Evolutionary conservation across 2,329 filamentous ascomycete species (phyloP), one percentile per base, ranked within the genome.

Genomic region (Geosmithia morbida): DNA sequence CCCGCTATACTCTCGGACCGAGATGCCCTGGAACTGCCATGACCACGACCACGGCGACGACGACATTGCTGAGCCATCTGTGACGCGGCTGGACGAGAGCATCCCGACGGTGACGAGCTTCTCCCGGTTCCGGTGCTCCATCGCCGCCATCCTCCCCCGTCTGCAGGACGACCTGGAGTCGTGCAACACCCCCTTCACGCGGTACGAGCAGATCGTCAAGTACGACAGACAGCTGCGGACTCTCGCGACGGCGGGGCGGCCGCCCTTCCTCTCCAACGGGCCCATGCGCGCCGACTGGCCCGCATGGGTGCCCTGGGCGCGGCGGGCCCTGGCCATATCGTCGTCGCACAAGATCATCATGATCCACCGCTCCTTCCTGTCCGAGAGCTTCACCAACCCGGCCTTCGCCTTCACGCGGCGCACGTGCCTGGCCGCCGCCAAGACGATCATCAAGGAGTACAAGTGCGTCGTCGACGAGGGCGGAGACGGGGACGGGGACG

Each of bases 271-370:
- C 2, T 54, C 57, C 1, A 52, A 53, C 8, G 56, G 56, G 17
- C 54, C 57, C 2, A 45, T 55, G 1, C 57, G 60, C 41, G 53
- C 59, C 19, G 48, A 49, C 16, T 59, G 59, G 51, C 61, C 60
- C 2, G 49, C 52, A 1, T 66, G 57, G 56, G 52, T 64, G 8
- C 52, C 54, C 2, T 63, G 55, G 49, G 63, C 62, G 2, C 57
- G 63, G 7, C 57, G 57, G 6, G 57, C 63, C 26, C 54, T 67
- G 17, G 60, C 64, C 11, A 65, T 67, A 22, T 63, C 59, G 1
- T 59, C 63, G 2, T 58, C 59, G 2, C 61, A 66, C 48, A 66
- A 67, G 49, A 64, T 66, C 46, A 66, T 66, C 52, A 65, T 66
- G 62, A 64, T 67, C 18, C 64, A 67, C 49, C 58, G 64, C 2